Evolutionary conservation across 2,329 filamentous ascomycete species (phyloP), one percentile per base, ranked within the genome.

Genomic region (Botrytis tulipae): DNA sequence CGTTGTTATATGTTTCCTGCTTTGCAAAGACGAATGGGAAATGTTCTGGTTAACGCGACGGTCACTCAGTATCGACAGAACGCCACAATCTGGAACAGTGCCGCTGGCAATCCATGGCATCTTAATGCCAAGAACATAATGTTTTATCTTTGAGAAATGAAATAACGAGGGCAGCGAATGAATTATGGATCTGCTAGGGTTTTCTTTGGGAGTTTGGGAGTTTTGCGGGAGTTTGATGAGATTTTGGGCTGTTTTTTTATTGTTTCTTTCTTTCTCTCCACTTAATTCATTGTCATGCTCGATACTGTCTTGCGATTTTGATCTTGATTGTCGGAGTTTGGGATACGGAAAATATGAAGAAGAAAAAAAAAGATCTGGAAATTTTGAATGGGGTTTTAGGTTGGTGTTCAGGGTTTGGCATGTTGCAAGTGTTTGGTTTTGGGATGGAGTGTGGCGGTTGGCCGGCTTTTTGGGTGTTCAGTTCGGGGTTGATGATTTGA

Each of bases 1-100:
- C 85, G 94, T 0, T 86, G 86, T 22, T 95, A 96, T 80, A 85
- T 95, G 12, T 87, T 44, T 18, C 74, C 60, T 10, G 25, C 44
- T 14, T 37, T 71, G 10, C 51, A 72, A 6, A 18, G 16, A 20
- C 32, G 25, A 51, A n/a, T 48, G 46, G 46, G 22, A 12, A 22
- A 4, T 48, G 4, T 9, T 12, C 22, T 48, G 3, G 22, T 22
- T 48, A 22, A 18, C 32, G 25, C 42, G 5, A 29, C 54, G 16
- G 46, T 25, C 46, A 25, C 46, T 10, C 22, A 25, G 22, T 48
- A 48, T 25, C 20, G 48, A 51, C 22, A n/a, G 48, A 51, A 51
- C 25, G 1, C 22, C 12, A 51, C 22, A n/a, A 54, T 54, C 51
- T 54, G 51, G 51, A 25, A 10, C 4, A 22, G 44, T 76, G 20